Percentiles rank a stretch among this genome's conserved stretches.
These are phyloP conservation scores for Mortierella sp. DNA, from an alignment of 371 early-diverging fungal genomes.

Conservation along the genomic window DNA sequence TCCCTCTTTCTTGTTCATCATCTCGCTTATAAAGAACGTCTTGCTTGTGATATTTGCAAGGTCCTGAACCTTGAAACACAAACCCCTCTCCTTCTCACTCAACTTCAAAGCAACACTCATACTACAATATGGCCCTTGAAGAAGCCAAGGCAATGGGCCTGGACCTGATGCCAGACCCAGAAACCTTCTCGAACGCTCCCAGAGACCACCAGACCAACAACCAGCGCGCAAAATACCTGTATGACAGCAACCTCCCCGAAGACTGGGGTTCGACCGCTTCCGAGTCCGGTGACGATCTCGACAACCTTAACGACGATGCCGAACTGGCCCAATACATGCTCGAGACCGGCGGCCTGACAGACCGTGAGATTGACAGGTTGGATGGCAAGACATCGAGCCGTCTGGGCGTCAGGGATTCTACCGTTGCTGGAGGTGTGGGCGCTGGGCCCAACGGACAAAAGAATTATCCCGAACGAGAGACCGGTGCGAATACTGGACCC, in stretches of 20 bases:
- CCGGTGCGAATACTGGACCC: conserved; percentile 54
- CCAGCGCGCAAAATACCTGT: conserved; percentile 26
- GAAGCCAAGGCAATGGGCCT: conserved; percentile 54
- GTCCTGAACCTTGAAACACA: neutral
- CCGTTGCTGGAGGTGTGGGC: neutral
- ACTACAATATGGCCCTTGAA: conserved; percentile 35
- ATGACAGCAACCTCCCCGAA: conserved; percentile 23
- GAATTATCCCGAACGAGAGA: conserved; percentile 47
- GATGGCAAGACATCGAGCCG: conserved; percentile 46
- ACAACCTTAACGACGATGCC: conserved; percentile 4
- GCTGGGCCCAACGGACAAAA: neutral
- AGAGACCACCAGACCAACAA: conserved; percentile 17
- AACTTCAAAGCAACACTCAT: neutral
- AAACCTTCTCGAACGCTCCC: conserved; percentile 39
- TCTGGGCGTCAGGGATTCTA: conserved; percentile 1
- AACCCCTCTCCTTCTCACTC: neutral
- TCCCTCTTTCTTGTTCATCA: neutral
- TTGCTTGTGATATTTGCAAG: neutral
- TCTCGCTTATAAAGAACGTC: neutral
- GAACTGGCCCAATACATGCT: conserved; percentile 19
- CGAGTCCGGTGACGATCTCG: conserved; percentile 25
- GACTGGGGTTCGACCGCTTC: conserved; percentile 39
- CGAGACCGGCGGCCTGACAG: conserved; percentile 40
- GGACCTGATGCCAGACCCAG: conserved; percentile 38
- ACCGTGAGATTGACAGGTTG: conserved; percentile 35